phyloP scores from a whole-genome alignment of 331 rosid species.

The Cydonia oblonga region DNA sequence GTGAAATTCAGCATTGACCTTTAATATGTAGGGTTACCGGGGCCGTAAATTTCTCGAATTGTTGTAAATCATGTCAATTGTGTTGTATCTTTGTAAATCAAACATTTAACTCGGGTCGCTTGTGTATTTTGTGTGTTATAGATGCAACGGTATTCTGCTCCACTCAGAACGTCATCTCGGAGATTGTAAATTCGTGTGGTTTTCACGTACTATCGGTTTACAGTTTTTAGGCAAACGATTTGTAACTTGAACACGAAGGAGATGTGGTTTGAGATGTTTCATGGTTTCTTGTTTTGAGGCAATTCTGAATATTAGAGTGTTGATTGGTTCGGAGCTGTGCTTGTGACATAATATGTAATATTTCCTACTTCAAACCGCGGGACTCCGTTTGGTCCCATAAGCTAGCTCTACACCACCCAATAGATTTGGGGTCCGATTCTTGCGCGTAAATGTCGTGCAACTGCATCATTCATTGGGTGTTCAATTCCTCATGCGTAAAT shows the following conservation, averaged over 20 bases:
- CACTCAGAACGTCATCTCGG: not conserved
- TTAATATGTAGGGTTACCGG: not conserved
- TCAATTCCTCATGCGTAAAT: too few species aligned
- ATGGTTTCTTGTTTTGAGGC: too few species aligned
- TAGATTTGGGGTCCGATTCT: too few species aligned
- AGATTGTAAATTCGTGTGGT: not conserved
- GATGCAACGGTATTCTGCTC: not conserved
- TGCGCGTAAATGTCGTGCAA: too few species aligned
- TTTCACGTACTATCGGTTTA: not conserved
- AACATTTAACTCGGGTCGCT: not conserved
- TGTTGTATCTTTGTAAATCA: not conserved
- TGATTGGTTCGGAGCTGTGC: too few species aligned
- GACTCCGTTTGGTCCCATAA: too few species aligned
- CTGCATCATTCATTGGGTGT: too few species aligned
- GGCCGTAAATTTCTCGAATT: not conserved
- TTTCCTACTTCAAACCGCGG: too few species aligned
- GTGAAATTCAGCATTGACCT: not conserved
- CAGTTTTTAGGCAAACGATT: not conserved
- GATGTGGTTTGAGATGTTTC: too few species aligned
- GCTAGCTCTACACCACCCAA: too few species aligned
- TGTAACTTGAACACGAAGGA: not conserved
- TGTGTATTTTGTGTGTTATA: constrained; percentile 2
- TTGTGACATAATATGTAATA: too few species aligned
- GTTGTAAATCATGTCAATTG: constrained; percentile 6
- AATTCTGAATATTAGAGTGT: too few species aligned